Conservation (phyloP, 2,329 filamentous ascomycete species). For the Apiospora koreana region DNA sequence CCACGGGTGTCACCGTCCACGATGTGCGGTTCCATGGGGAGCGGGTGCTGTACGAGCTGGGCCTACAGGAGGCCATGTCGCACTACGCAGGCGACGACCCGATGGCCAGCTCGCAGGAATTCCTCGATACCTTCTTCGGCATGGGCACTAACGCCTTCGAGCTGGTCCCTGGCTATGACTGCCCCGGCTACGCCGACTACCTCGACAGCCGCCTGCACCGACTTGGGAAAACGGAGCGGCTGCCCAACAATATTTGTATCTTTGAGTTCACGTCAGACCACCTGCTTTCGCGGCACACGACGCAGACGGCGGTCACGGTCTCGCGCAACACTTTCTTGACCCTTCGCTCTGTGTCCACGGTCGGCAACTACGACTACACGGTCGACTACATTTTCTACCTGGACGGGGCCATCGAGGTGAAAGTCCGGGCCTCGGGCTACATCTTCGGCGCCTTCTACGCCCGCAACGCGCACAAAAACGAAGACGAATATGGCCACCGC, state of each 20-base stretch:
- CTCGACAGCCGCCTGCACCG: conserved; percentile 23
- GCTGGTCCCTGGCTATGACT: conserved; percentile 30
- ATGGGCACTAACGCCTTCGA: conserved; percentile 31
- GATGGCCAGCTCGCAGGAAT: conserved; percentile 24
- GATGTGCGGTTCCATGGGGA: conserved; percentile 42
- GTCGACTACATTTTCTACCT: conserved; percentile 42
- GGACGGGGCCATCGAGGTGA: conserved; percentile 42
- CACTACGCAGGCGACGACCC: conserved; percentile 34
- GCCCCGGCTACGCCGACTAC: conserved; percentile 28
- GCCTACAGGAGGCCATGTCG: conserved; percentile 21
- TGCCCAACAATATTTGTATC: conserved; percentile 43
- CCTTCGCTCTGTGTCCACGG: conserved; percentile 36
- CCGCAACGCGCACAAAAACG: conserved; percentile 17
- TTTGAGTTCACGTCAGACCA: conserved; percentile 42
- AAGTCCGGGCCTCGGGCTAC: conserved; percentile 35
- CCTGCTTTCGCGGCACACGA: conserved; percentile 38
- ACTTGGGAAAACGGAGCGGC: conserved; percentile 26
- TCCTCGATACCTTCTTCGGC: conserved; percentile 33
- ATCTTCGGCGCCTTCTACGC: conserved; percentile 32
- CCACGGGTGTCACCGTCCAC: conserved; percentile 37
- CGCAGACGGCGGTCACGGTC: conserved; percentile 22
- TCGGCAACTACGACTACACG: conserved; percentile 45
- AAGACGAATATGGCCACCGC: conserved; percentile 35
- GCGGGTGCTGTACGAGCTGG: conserved; percentile 40
- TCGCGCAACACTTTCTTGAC: conserved; percentile 32